Percentiles rank a stretch among this genome's conserved stretches.
phyloP scores from a whole-genome alignment of 2,329 filamentous ascomycete species.

The Diaporthe vaccinii region DNA sequence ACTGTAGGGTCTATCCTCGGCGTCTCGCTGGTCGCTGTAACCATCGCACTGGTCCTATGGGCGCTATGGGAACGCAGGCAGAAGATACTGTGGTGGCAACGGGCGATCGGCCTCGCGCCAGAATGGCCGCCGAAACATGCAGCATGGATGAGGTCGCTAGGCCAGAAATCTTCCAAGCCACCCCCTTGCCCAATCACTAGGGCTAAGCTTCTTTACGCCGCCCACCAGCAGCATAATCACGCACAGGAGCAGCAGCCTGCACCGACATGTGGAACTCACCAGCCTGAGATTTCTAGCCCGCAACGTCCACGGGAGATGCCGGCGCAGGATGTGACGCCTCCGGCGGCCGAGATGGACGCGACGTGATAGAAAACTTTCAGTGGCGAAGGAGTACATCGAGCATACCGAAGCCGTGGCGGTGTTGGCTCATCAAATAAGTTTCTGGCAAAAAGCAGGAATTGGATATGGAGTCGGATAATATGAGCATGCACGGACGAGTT shows the following conservation, averaged over 20 bases:
- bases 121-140: neutral
- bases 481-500: neutral
- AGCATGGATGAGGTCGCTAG: neutral
- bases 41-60: neutral
- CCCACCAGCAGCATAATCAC: neutral
- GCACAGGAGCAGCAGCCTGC: neutral
- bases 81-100: constrained; percentile 21
- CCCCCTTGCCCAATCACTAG: constrained; percentile 8
- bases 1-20: neutral
- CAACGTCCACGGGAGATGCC: constrained; percentile 8
- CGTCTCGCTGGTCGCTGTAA: neutral
- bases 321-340: constrained; percentile 20
- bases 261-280: neutral
- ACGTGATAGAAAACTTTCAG: neutral
- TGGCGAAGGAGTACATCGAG: no score
- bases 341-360: constrained; percentile 34
- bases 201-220: neutral
- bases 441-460: neutral
- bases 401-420: neutral
- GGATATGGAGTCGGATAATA: no score
- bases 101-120: neutral
- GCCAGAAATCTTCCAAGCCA: neutral
- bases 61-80: constrained; percentile 33
- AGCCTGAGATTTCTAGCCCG: neutral
- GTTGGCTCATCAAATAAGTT: neutral